Conservation (phyloP, 306 rosid genomes). For the Lathyrus sativus region DNA sequence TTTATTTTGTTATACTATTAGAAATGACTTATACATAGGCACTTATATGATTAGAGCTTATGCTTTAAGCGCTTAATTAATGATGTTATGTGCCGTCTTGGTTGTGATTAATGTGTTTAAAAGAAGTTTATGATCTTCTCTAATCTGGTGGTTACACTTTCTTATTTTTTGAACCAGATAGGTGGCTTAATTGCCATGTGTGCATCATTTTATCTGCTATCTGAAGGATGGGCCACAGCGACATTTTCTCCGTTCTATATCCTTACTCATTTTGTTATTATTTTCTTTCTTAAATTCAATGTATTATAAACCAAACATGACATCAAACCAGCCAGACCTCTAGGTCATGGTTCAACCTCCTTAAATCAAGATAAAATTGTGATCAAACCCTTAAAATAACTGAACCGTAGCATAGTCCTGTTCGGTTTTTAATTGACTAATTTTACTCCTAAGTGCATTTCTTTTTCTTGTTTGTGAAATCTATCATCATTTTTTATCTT, state of each 20-base stretch:
- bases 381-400: not conserved
- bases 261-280: conserved; percentile 48
- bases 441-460: conserved; percentile 20
- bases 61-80: too few species aligned
- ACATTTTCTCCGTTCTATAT: conserved; percentile 90
- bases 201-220: conserved; percentile 79
- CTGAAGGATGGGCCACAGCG: conserved; percentile 95
- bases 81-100: not conserved
- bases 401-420: not conserved
- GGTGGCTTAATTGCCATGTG: conserved; percentile 95
- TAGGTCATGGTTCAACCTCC: not conserved
- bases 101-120: conserved; percentile 23
- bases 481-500: conserved; percentile 23
- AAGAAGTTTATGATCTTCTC: conserved; percentile 35
- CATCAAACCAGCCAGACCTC: not conserved
- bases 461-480: conserved; percentile 21
- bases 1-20: not conserved
- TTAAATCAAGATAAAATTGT: not conserved
- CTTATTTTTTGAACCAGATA: conserved; percentile 64
- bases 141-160: conserved; percentile 36
- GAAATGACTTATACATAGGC: not conserved
- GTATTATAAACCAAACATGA: not conserved
- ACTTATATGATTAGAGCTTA: conserved; percentile 16
- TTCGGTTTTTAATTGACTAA: not conserved
- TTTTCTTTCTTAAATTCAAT: conserved; percentile 31